Conservation (phyloP, 2,329 filamentous ascomycete genomes). For the Madurella fahalii region DNA sequence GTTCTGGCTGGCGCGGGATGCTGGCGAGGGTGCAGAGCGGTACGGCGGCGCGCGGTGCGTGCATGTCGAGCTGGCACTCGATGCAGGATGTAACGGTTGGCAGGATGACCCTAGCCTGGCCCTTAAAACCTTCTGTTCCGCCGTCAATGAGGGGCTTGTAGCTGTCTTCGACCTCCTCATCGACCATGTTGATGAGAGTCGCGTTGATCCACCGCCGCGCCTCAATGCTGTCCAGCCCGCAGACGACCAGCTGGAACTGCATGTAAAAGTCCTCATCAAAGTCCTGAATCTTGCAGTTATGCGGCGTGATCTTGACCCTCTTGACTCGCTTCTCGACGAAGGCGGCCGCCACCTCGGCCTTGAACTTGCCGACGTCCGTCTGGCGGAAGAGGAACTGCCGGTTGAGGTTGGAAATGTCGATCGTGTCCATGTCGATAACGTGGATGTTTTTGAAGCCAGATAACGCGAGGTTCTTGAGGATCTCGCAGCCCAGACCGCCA, state of each 20-base stretch:
- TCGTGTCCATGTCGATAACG: conserved; percentile 99
- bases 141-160: conserved; percentile 94
- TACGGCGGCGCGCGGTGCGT: conserved; percentile 93
- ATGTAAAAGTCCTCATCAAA: conserved; percentile 95
- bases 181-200: conserved; percentile 85
- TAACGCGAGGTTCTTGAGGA: conserved; percentile 90
- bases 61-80: conserved; percentile 98
- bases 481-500: conserved; percentile 91
- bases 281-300: conserved; percentile 94
- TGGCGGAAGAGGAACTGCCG: conserved; percentile 94
- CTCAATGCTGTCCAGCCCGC: conserved; percentile 94
- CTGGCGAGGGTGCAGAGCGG: conserved; percentile 94
- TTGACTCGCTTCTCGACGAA: conserved; percentile 89
- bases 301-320: conserved; percentile 87
- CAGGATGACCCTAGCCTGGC: conserved; percentile 86
- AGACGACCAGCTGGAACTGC: conserved; percentile 92
- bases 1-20: conserved; percentile 93
- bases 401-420: conserved; percentile 97
- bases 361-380: conserved; percentile 85
- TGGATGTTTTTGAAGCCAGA: conserved; percentile 96
- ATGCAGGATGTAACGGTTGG: conserved; percentile 94
- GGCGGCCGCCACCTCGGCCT: conserved; percentile 85
- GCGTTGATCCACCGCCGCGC: conserved; percentile 98
- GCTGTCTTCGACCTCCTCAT: conserved; percentile 74
- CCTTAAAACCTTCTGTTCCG: conserved; percentile 97